These are phyloP conservation scores for Penicillium sp. DNA, from an alignment of 2,329 filamentous ascomycete genomes.

Conservation along the genomic window DNA sequence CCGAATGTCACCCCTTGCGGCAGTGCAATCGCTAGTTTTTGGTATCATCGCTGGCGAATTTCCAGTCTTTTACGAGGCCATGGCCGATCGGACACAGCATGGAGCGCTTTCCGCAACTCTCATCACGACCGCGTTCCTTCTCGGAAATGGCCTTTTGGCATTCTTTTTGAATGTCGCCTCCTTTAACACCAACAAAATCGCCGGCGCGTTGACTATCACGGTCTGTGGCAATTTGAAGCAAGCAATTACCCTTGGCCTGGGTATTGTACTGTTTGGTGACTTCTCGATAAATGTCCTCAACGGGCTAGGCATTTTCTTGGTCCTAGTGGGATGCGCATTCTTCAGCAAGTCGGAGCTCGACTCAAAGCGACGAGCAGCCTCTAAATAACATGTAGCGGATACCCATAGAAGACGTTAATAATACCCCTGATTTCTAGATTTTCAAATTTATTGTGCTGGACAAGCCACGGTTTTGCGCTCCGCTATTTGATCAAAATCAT, in stretches of 20 bases:
- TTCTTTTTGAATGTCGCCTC: slow-evolving; percentile 22
- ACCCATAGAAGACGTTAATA: not conserved
- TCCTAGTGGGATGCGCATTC: slow-evolving; percentile 17
- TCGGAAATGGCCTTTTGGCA: slow-evolving; percentile 19
- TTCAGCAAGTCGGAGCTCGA: slow-evolving; percentile 22
- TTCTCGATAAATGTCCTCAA: slow-evolving; percentile 16
- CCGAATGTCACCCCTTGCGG: slow-evolving; percentile 21
- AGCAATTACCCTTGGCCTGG: slow-evolving; percentile 16
- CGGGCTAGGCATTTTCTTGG: slow-evolving; percentile 15
- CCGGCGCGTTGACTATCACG: slow-evolving; percentile 20
- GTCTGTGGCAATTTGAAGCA: slow-evolving; percentile 22
- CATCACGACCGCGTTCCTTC: slow-evolving; percentile 8
- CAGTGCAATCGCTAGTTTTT: slow-evolving; percentile 16
- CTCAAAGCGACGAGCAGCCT: slow-evolving; percentile 10
- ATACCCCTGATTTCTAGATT: not conserved
- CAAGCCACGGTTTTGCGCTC: too few species aligned
- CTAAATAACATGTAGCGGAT: not conserved
- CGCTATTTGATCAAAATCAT: too few species aligned
- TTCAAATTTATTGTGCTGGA: too few species aligned
- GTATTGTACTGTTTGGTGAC: slow-evolving; percentile 14
- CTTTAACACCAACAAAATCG: slow-evolving; percentile 22
- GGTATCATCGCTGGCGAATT: slow-evolving; percentile 17
- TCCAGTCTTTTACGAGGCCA: slow-evolving; percentile 10
- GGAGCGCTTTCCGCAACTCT: slow-evolving; percentile 2
- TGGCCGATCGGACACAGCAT: slow-evolving; percentile 14